phyloP scores from a whole-genome alignment of 495 filamentous ascomycete genomes.

The Penicillium egyptiacum region DNA sequence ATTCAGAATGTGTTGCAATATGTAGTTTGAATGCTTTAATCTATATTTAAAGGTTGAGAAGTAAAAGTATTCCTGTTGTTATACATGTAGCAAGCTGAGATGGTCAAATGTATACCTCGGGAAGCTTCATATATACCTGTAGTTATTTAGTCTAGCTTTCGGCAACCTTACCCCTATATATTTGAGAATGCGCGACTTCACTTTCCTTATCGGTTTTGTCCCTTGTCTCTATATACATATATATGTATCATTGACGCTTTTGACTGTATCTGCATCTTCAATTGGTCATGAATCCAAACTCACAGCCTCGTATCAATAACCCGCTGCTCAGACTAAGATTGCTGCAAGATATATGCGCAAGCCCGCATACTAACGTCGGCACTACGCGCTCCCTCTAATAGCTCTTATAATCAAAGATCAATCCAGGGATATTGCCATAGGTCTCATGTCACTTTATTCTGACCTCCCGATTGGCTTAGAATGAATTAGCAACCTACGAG shows the following conservation, averaged over 20 bases:
- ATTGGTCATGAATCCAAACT: background rate
- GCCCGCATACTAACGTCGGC: background rate
- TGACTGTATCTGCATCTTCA: background rate
- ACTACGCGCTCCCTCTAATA: background rate
- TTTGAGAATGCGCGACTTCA: background rate
- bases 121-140: background rate
- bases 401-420: background rate
- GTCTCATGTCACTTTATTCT: background rate
- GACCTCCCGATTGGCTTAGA: background rate
- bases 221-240: background rate
- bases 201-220: background rate
- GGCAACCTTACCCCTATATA: background rate
- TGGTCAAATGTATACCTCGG: background rate
- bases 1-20: background rate
- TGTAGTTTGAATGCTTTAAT: background rate
- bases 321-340: background rate
- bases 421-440: background rate
- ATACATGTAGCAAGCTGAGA: background rate
- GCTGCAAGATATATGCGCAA: background rate
- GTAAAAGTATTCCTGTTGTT: background rate
- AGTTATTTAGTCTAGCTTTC: slow-evolving; percentile 1
- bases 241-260: no score
- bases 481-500: background rate
- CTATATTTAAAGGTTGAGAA: background rate
- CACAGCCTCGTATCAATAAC: background rate